These are phyloP conservation scores for Cutaneotrichosporon arboriforme DNA, from an alignment of 1,284 basidiomycete species.

Conservation along the genomic window DNA sequence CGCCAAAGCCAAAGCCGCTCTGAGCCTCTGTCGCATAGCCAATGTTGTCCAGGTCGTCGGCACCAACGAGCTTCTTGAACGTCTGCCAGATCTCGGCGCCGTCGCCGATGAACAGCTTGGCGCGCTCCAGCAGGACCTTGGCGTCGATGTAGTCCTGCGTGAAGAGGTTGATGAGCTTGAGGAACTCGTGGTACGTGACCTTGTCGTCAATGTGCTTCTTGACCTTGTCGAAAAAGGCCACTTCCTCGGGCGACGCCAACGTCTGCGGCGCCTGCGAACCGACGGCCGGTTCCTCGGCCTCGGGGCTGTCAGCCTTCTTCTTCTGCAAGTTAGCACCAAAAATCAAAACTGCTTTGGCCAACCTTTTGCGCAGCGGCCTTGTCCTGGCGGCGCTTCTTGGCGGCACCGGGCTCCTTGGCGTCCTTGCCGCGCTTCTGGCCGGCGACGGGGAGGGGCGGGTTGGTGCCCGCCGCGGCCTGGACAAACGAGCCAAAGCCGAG, in stretches of 20 bases:
- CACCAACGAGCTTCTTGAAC: conserved; percentile 81
- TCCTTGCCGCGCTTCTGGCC: conserved; percentile 36
- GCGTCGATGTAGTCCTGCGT: conserved; percentile 89
- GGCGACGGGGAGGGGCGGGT: not conserved
- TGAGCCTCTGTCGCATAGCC: conserved; percentile 62
- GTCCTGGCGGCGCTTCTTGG: conserved; percentile 49
- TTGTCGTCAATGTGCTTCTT: conserved; percentile 78
- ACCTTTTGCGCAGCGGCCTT: conserved; percentile 48
- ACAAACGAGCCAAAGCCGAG: conserved; percentile 34
- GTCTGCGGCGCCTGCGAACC: conserved; percentile 37
- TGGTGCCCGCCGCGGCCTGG: conserved; percentile 22
- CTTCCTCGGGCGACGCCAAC: conserved; percentile 69
- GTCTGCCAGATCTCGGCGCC: conserved; percentile 72
- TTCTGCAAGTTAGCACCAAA: conserved; percentile 23
- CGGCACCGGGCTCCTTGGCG: conserved; percentile 37
- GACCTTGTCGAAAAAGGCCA: conserved; percentile 89
- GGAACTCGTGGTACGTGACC: conserved; percentile 89
- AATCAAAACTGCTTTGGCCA: conserved; percentile 5
- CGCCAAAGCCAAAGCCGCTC: conserved; percentile 49
- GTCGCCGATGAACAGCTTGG: conserved; percentile 67
- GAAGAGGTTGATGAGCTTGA: conserved; percentile 92
- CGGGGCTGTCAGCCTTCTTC: conserved; percentile 37
- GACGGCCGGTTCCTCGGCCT: conserved; percentile 28
- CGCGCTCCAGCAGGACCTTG: conserved; percentile 72
- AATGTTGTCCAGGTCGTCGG: conserved; percentile 67